Base-by-base conservation (phyloP, 148 eudicot species). In the Rhododendron kiyosumense region DNA sequence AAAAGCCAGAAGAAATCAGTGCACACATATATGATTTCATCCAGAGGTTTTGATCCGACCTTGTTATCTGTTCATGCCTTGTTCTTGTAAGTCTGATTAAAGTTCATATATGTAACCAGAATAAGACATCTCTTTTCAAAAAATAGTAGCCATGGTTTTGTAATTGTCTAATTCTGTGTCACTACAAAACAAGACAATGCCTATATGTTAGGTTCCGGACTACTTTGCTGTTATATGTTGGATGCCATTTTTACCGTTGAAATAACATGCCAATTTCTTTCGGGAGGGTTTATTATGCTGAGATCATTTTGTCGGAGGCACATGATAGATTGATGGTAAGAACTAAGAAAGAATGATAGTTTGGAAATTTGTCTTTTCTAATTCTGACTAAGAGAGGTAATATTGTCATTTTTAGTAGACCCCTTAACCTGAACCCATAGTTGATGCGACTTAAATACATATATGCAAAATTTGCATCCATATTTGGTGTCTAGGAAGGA, bases 1-100 rank as follows among this genome's bases (percentile, higher is more conserved):
- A 93, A 86, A 91, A 87, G 86, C 92, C 94, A 7, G 91, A 91
- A 6, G 95, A 92, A 87, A 80, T 92, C 81, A 92, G 84, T 84
- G 80, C 87, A n/a, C 95, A 93, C 84, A 91, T 93, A 22, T 77
- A 86, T 52, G 90, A 92, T 78, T 92, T 90, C 89, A 63, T 93
- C 81, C 81, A 84, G 71, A 89, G 83, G 88, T 93, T 91, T 78
- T 90, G 78, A 85, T 81, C 46, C 26, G 9, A 75, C n/a, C 69
- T 52, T 22, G 14, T 30, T 32, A 18, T 74, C 30, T 24, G 18
- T 15, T 57, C 75, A 38, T 74, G 43, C 74, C 34, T 6, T 22
- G 13, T 28, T 82, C 34, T 45, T 26, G 79, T 52, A 86, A 49
- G 52, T 65, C 43, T 26, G 17, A 24, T 73, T 32, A 15, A n/a